Conservation (phyloP, 2,329 filamentous ascomycete genomes). For the Curvularia verruculosa region DNA sequence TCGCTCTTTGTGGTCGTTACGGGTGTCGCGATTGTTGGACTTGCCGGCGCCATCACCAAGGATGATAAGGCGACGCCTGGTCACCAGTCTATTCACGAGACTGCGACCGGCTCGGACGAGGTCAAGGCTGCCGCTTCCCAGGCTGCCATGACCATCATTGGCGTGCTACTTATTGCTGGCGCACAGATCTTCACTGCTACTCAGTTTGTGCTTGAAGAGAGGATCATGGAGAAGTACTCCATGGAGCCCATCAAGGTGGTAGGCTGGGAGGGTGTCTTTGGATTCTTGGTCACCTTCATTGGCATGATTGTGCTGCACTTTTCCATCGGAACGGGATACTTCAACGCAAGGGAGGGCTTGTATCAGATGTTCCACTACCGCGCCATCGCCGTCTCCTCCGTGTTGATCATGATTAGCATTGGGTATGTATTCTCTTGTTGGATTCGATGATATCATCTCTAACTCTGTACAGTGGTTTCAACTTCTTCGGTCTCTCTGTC, state of each 20-base stretch:
- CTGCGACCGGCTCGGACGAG: slow-evolving; percentile 35
- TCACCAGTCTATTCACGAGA: slow-evolving; percentile 30
- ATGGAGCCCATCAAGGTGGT: slow-evolving; percentile 89
- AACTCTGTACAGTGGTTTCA: slow-evolving; percentile 74
- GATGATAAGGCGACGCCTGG: slow-evolving; percentile 62
- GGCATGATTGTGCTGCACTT: slow-evolving; percentile 83
- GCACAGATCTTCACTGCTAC: slow-evolving; percentile 97
- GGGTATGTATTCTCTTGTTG: slow-evolving; percentile 65
- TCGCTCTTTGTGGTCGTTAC: slow-evolving; percentile 84
- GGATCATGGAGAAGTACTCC: slow-evolving; percentile 80
- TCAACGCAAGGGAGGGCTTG: slow-evolving; percentile 87
- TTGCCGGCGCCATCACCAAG: slow-evolving; percentile 82
- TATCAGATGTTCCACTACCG: slow-evolving; percentile 76
- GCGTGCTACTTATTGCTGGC: slow-evolving; percentile 87
- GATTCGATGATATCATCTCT: slow-evolving; percentile 12
- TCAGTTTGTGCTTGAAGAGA: slow-evolving; percentile 96
- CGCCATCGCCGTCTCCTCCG: slow-evolving; percentile 74
- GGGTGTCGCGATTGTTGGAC: slow-evolving; percentile 86
- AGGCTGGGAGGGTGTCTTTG: slow-evolving; percentile 95
- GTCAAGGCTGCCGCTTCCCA: slow-evolving; percentile 55
- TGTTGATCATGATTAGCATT: slow-evolving; percentile 97
- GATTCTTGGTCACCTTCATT: slow-evolving; percentile 77
- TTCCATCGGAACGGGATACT: slow-evolving; percentile 80
- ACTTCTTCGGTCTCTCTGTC: slow-evolving; percentile 96
- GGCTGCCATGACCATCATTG: slow-evolving; percentile 74